Evolutionary conservation across 1,139 yeast genomes (phyloP).

Genomic region (Yamadazyma triangularis): DNA sequence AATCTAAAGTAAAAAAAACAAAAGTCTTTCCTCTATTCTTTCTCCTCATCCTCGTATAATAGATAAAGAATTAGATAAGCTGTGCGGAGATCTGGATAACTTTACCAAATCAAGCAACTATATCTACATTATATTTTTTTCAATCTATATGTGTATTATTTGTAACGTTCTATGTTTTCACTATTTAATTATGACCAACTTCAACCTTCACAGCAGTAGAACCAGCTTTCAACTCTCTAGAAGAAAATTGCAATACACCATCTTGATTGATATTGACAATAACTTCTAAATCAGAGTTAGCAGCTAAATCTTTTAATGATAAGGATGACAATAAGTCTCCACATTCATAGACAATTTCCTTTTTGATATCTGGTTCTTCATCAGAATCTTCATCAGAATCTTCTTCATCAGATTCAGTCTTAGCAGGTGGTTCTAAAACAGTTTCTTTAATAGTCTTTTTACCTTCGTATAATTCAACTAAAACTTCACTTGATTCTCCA

Average conservation of each 20-base stretch:
- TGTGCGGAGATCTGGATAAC: too few species aligned
- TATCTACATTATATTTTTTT: too few species aligned
- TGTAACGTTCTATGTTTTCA: not conserved
- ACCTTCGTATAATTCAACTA: constrained; percentile 80
- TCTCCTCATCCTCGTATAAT: too few species aligned
- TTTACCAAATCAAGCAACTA: too few species aligned
- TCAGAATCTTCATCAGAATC: constrained; percentile 26
- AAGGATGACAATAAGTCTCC: constrained; percentile 77
- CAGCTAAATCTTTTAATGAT: constrained; percentile 67
- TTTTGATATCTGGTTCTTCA: constrained; percentile 65
- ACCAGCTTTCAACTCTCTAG: constrained; percentile 76
- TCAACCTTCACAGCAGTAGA: constrained; percentile 50
- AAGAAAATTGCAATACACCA: constrained; percentile 76
- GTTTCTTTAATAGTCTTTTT: constrained; percentile 75
- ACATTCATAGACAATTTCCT: constrained; percentile 70
- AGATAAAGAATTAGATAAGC: too few species aligned
- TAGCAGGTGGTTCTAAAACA: constrained; percentile 58
- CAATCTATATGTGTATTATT: too few species aligned
- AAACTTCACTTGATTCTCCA: constrained; percentile 56
- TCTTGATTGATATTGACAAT: constrained; percentile 81
- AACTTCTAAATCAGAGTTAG: constrained; percentile 70
- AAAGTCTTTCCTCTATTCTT: too few species aligned
- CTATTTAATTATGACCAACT: constrained; percentile 5
- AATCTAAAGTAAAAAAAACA: too few species aligned
- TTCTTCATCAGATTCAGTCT: constrained; percentile 27